Evolutionary conservation across 805 yeast species (phyloP).

Genomic region (Lipomyces anomalus): DNA sequence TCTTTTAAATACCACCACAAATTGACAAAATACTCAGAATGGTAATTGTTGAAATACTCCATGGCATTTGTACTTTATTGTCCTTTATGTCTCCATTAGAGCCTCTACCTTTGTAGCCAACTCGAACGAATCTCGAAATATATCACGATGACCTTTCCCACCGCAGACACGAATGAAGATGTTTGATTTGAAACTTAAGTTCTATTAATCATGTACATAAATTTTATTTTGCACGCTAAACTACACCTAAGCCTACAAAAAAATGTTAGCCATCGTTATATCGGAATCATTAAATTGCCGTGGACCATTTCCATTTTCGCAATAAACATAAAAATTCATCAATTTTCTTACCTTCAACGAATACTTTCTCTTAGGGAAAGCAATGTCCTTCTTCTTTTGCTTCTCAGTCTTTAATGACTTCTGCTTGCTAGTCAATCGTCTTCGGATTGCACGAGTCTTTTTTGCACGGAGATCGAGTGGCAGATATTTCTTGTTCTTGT

Average conservation of each 20-base stretch:
- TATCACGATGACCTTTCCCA: no score
- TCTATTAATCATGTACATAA: no score
- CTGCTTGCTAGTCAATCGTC: slow-evolving; percentile 87
- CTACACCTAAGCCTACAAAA: neutral
- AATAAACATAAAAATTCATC: no score
- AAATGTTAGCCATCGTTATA: no score
- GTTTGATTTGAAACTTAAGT: no score
- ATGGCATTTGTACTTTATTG: neutral
- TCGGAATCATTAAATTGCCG: no score
- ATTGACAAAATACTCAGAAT: neutral
- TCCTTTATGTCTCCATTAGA: no score
- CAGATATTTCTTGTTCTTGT: slow-evolving; percentile 77
- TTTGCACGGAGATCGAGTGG: slow-evolving; percentile 99
- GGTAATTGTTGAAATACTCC: neutral
- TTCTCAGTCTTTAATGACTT: slow-evolving; percentile 74
- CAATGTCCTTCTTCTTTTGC: slow-evolving; percentile 85
- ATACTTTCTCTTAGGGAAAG: slow-evolving; percentile 97
- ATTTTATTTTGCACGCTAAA: neutral
- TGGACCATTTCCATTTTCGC: no score
- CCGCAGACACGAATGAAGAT: no score
- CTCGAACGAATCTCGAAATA: no score
- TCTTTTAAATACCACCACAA: slow-evolving; percentile 1
- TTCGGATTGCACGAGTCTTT: slow-evolving; percentile 99
- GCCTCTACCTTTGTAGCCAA: no score
- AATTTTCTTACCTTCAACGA: slow-evolving; percentile 73